Evolutionary conservation across 1,284 basidiomycete species (phyloP), one percentile per base, ranked within the genome.

Genomic region (Ustilago cynodontis): DNA sequence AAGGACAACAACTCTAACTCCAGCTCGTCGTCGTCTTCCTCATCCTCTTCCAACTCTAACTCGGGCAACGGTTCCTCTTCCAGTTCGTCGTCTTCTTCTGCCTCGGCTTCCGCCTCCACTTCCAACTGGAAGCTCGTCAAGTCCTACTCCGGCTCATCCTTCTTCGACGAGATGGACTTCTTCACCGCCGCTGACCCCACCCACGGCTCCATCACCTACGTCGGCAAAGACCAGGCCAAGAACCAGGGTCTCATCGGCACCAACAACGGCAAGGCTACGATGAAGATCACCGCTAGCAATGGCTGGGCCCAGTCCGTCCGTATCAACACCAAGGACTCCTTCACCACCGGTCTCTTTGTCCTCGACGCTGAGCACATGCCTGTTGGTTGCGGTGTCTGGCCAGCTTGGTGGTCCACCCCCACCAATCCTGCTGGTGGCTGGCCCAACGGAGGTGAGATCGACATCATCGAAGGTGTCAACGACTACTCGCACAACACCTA

Each of bases 321-420:
- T 26, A 63, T 82, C 62, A 75, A 66, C 55, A 77, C 71, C 66
- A 74, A 81, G 60, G 67, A 76, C 47, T 64, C 77, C 9, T 81
- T 75, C 64, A 70, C 72, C 55, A 71, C 71, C 20, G 81, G 81
- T 22, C 59, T 83, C 56, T 69, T 80, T 50, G 58, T 83, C 9
- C 73, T 78, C 49, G 79, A 83, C 43, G 76, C 80, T 35, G 62
- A 65, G 31, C 74, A 82, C 60, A 78, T 82, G 73, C 82, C 82
- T 14, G 65, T 74, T 22, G 82, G 80, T 5, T 83, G 82, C 33
- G 75, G 73, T 24, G 65, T 77, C 22, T 85, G 84, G 84, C 84
- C 84, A 13, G 83, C 84, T 4, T 79, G 83, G 55, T 85, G 84
- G 84, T 75, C 78, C 11, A 78, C 80, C 16, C 65, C 77, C 2